Evolutionary conservation across 192 early-diverging fungal species (phyloP).

Genomic region (Podila epigama): DNA sequence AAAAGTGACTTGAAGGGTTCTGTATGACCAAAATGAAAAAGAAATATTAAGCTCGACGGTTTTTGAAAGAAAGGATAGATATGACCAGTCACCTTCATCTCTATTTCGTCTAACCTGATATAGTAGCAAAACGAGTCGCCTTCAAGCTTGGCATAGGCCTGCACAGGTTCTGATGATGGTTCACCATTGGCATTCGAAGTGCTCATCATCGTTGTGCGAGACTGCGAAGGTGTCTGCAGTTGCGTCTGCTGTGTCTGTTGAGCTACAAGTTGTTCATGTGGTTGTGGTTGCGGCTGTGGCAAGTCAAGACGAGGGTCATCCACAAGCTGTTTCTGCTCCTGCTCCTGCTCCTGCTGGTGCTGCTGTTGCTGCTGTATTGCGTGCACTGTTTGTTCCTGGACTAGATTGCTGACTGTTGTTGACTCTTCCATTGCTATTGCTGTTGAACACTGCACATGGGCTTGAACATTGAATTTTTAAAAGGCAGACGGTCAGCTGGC

Average conservation of each 20-base stretch:
- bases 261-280: constrained; percentile 3
- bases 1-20: constrained; percentile 78
- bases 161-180: constrained; percentile 61
- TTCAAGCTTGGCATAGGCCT: constrained; percentile 92
- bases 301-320: constrained; percentile 7
- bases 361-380: constrained; percentile 2
- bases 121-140: constrained; percentile 85
- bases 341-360: not conserved
- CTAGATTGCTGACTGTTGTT: not conserved
- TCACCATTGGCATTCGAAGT: constrained; percentile 5
- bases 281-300: not conserved
- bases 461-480: too few relatives aligned
- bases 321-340: not conserved
- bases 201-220: constrained; percentile 3
- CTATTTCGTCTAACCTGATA: constrained; percentile 52
- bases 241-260: constrained; percentile 1
- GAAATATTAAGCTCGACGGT: not conserved
- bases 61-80: not conserved
- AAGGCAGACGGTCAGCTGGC: too few relatives aligned
- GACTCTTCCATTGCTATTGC: not conserved
- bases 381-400: constrained; percentile 6
- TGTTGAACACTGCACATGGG: not conserved
- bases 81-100: not conserved
- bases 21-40: not conserved
- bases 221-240: not conserved